These are phyloP conservation scores for Eutrema heterophyllum DNA, from an alignment of 345 rosid genomes.

Conservation along the genomic window DNA sequence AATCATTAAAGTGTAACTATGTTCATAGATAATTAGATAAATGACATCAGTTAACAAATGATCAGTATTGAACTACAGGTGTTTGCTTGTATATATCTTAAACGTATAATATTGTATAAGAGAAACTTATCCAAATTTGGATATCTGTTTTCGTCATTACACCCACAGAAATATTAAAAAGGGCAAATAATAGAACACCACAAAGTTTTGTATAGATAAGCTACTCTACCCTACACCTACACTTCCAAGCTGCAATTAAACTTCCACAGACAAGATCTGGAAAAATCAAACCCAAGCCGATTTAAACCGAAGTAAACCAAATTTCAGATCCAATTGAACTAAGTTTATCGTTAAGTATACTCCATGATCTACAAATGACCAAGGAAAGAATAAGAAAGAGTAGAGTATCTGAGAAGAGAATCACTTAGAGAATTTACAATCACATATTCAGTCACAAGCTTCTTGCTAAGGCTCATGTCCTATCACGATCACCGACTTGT, in stretches of 20 bases:
- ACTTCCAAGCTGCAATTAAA: conserved; percentile 15
- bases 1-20: background rate
- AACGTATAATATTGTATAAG: background rate
- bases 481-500: conserved; percentile 26
- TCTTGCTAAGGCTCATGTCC: conserved; percentile 25
- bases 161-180: conserved; percentile 19
- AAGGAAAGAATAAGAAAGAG: background rate
- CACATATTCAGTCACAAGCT: conserved; percentile 12
- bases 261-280: background rate
- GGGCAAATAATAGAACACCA: conserved; percentile 28
- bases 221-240: background rate
- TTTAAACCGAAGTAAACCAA: background rate
- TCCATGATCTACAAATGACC: background rate
- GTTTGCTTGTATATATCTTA: background rate
- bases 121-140: conserved; percentile 21
- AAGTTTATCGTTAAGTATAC: background rate
- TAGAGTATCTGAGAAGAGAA: background rate
- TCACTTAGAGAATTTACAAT: background rate
- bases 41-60: background rate
- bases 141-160: conserved; percentile 17
- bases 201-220: conserved; percentile 22
- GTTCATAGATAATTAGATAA: background rate
- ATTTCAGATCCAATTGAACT: background rate
- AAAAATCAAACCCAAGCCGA: background rate
- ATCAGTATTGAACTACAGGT: background rate